Evolutionary conservation across 2,329 filamentous ascomycete genomes (phyloP).

Genomic region (Aspergillus ruber): DNA sequence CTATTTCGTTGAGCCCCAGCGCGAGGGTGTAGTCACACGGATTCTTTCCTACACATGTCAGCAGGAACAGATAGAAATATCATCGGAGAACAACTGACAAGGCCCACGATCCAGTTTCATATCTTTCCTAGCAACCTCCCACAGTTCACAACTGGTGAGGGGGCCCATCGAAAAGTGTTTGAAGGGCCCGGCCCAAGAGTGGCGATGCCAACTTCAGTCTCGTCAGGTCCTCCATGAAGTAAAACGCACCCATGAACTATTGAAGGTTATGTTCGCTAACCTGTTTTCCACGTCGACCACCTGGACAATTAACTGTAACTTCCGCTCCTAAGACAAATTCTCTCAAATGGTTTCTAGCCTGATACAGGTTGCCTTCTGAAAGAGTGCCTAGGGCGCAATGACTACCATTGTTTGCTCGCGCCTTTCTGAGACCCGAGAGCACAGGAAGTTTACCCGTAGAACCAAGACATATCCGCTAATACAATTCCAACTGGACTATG

Average conservation of each 20-base stretch:
- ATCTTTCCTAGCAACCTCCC: constrained; percentile 10
- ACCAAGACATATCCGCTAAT: no score
- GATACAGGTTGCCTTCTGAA: constrained; percentile 22
- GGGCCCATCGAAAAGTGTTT: constrained; percentile 19
- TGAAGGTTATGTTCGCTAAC: constrained; percentile 16
- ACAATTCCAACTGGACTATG: no score
- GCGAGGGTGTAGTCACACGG: constrained; percentile 15
- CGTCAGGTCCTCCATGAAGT: constrained; percentile 19
- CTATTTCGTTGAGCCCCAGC: constrained; percentile 20
- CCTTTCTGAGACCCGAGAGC: no score
- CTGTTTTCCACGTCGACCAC: constrained; percentile 22
- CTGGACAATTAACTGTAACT: constrained; percentile 19
- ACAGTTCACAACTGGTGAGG: constrained; percentile 16
- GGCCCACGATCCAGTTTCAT: constrained; percentile 25
- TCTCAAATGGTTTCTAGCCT: constrained; percentile 24
- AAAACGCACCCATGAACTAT: constrained; percentile 19
- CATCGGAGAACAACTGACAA: constrained; percentile 16
- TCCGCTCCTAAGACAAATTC: constrained; percentile 17
- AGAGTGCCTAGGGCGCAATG: background rate
- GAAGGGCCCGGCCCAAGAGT: constrained; percentile 5
- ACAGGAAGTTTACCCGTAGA: no score
- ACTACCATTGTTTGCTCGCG: no score
- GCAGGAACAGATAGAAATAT: background rate
- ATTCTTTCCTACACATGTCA: constrained; percentile 12
- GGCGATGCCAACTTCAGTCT: no score